Conservation (phyloP, 2,329 filamentous ascomycete genomes). For the Alternaria viburni region DNA sequence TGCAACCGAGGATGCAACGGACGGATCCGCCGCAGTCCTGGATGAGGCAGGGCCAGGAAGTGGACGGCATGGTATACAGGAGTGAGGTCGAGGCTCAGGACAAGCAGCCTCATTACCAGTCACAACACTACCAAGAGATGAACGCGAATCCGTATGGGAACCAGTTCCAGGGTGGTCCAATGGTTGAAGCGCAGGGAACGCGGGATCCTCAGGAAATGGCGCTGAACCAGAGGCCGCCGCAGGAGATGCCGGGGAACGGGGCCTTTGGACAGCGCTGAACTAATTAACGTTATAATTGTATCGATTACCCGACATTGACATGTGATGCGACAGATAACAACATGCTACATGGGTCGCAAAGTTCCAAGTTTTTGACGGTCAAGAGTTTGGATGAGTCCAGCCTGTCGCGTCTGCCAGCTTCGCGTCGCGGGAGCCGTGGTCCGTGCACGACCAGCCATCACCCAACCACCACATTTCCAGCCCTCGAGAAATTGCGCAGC, state of each 20-base stretch:
- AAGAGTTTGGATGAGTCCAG: slow-evolving; percentile 1
- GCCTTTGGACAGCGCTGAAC: neutral
- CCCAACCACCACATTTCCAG: slow-evolving; percentile 41
- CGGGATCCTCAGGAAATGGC: slow-evolving; percentile 6
- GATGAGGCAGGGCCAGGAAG: neutral
- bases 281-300: neutral
- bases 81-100: neutral
- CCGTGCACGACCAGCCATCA: slow-evolving; percentile 31
- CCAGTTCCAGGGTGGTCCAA: neutral
- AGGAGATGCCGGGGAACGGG: neutral
- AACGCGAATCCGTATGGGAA: neutral
- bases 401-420: neutral
- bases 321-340: neutral
- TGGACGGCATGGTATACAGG: slow-evolving; percentile 4
- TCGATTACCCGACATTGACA: neutral
- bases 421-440: neutral
- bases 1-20: neutral
- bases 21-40: neutral
- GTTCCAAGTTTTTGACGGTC: neutral
- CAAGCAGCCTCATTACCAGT: neutral
- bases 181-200: neutral
- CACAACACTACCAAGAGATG: slow-evolving; percentile 2
- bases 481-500: slow-evolving; percentile 28
- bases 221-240: neutral
- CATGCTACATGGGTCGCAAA: neutral